Conservation (phyloP, 345 rosid species). For the Trapa incisa region DNA sequence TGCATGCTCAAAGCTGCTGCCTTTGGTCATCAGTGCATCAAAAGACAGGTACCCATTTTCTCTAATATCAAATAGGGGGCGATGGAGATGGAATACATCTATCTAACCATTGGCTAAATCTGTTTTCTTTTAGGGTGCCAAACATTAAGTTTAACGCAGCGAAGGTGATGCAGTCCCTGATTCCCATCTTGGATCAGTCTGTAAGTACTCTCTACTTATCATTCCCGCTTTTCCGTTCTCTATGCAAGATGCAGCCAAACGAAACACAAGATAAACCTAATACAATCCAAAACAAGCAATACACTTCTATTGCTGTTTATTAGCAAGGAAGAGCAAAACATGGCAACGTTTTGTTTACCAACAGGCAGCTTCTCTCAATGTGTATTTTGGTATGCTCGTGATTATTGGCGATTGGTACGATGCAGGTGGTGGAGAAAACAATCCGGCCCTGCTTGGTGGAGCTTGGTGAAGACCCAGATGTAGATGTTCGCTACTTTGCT, state of each 20-base stretch:
- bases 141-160: conserved; percentile 93
- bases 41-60: conserved; percentile 54
- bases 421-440: conserved; percentile 63
- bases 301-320: background rate
- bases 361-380: too few species aligned
- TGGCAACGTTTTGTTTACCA: background rate
- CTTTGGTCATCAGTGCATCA: conserved; percentile 61
- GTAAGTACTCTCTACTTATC: conserved; percentile 40
- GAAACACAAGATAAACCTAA: background rate
- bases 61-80: background rate
- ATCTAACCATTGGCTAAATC: background rate
- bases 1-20: conserved; percentile 73
- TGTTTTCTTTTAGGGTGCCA: conserved; percentile 51
- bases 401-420: background rate
- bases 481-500: conserved; percentile 80
- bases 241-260: background rate
- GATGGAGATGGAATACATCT: too few species aligned
- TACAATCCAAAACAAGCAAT: background rate
- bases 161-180: conserved; percentile 78
- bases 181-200: conserved; percentile 71
- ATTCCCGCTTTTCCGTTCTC: background rate
- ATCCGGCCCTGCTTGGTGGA: conserved; percentile 74
- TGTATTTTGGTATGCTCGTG: too few species aligned
- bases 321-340: background rate
- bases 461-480: conserved; percentile 85